Base-by-base conservation (phyloP, 805 yeast species). In the Groenewaldozyma salmanticensis region DNA sequence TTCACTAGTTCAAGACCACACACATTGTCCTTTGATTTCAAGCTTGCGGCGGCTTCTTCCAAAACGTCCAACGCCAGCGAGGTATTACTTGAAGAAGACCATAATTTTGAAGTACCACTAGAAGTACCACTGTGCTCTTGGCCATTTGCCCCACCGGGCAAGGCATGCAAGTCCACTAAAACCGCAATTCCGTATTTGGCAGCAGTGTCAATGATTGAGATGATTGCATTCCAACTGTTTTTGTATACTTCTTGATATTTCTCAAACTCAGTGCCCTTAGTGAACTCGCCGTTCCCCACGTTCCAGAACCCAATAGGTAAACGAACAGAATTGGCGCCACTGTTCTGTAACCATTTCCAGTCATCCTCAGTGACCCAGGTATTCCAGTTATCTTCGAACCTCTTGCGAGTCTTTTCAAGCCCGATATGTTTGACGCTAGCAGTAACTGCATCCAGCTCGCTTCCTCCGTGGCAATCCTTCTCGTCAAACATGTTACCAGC, bases 231-330 rank as follows among this genome's bases (percentile, higher is more conserved):
- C 96, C 96, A 90, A 0, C 95, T 80, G 50, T 74, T 69, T n/a
- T 49, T 48, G 60, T 90, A 90, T 3, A 83, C 85, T 0, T 55
- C 55, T 3, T 70, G 57, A 29, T 72, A 63, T 27, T 67, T 55
- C 13, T 62, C 76, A 54, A 83, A 90, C 16, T 79, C 78, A 2
- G 94, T 80, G 3, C 71, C 74, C 17, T 61, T 59, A 33, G 76
- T 62, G 55, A 67, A 81, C 5, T 39, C 24, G 1, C 88, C 85
- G 17, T 80, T 78, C 39, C 65, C 71, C n/a, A 87, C 74, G 43
- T 74, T 78, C 95, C 95, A 90, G 60, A 83, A 90, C 0, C 97
- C 97, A 48, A 90, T 62, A 5, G 98, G 97, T 1, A 90, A 70
- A 52, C 98, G 71, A 4, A 90, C 70, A 1, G 87, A 74, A 19